Base-by-base conservation (phyloP, 2,329 filamentous ascomycete species). In the Aspergillus neoniger region DNA sequence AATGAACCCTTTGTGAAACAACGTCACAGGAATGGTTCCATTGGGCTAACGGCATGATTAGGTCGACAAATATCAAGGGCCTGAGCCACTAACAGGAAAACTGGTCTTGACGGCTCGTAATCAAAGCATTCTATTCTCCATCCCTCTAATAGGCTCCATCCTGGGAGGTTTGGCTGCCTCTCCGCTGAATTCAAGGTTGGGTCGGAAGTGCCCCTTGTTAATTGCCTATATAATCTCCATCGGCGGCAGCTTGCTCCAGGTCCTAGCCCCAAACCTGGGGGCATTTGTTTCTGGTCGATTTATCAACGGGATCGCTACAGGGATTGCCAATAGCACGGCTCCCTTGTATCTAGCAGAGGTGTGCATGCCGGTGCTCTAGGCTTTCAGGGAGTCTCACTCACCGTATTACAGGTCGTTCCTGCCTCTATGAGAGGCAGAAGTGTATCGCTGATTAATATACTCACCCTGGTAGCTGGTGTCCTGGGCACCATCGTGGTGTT, bases 281-380 rank as follows among this genome's bases (percentile, higher is more conserved):
- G 69, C 71, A 2, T 75, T 76, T 43, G 72, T 76, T 19, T 65
- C 65, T 15, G 74, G 74, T 4, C 69, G 74, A 8, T 72, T 70
- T 21, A 64, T 73, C 53, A 76, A 74, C 62, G 68, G 65, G 5
- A 59, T 72, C 56, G 69, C 71, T 5, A 70, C 76, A 51, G 73
- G 73, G 1, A 68, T 76, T 39, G 68, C 72, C 38, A 73, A 70
- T 62, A 70, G 72, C 8, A 76, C 72, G 23, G 73, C 73, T 4
- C 74, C 74, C 9, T 59, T 77, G 21, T 77, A 77, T 66, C 65
- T 76, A 17, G 71, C 74, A 3, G 75, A 77, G 63, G 69, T 70
- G 59, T 28, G 59, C 12, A 39, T 17, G 15, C 9, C 25, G 15
- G 15, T 30, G 47, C 25, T 30, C 14, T 14, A 17, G 47, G 32